Percentiles rank a stretch among this genome's conserved stretches.
Conservation (phyloP, 345 rosid genomes). For the Corymbia maculata region DNA sequence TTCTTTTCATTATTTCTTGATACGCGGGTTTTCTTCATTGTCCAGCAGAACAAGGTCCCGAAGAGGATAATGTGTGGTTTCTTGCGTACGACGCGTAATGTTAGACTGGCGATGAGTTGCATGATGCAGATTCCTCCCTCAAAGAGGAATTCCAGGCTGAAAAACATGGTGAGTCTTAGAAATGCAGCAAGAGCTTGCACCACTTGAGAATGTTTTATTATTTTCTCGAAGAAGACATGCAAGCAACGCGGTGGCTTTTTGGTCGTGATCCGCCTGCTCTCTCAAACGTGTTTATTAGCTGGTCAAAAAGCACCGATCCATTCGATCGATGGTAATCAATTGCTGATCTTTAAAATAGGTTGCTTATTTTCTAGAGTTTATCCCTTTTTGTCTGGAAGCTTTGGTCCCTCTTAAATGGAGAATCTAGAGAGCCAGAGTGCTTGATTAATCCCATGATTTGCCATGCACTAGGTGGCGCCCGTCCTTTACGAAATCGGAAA, state of each 20-base stretch:
- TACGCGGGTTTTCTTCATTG: neutral
- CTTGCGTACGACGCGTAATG: neutral
- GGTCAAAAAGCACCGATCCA: neutral
- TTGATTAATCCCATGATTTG: neutral
- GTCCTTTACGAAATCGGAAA: neutral
- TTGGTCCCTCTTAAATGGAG: neutral
- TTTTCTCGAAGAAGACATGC: neutral
- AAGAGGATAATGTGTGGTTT: neutral
- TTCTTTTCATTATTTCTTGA: neutral
- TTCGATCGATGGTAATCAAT: neutral
- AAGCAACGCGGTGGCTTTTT: neutral
- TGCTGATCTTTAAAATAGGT: neutral
- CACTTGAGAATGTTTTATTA: neutral
- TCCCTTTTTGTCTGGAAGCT: neutral
- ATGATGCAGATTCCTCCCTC: neutral
- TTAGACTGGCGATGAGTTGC: neutral
- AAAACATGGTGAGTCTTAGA: neutral
- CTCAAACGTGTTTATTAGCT: neutral
- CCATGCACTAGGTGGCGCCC: neutral
- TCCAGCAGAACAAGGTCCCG: neutral
- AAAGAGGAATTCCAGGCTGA: neutral
- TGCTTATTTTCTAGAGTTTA: neutral
- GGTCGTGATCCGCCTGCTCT: neutral
- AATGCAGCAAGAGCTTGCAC: neutral
- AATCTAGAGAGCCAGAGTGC: neutral